A percentile compares a stretch with the other conserved stretches of the same genome.
These are phyloP conservation scores for Gynandropsis gynandra DNA, from an alignment of 345 rosid genomes.

Conservation along the genomic window DNA sequence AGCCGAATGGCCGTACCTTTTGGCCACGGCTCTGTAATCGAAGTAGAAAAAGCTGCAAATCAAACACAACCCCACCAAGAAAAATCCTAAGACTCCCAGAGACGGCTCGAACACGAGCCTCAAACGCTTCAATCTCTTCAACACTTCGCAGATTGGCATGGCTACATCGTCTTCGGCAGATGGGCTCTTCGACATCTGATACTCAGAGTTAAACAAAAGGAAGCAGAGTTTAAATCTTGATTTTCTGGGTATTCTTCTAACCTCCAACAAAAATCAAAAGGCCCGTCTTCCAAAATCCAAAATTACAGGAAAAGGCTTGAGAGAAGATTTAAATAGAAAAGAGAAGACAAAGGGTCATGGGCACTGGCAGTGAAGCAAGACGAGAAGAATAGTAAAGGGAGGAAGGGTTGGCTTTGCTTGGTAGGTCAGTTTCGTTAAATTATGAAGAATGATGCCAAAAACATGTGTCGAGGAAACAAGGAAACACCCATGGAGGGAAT, in stretches of 20 bases:
- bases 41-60: slow-evolving; percentile 63
- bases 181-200: slow-evolving; percentile 40
- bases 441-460: slow-evolving; percentile 31
- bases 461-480: slow-evolving; percentile 34
- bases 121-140: slow-evolving; percentile 56
- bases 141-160: slow-evolving; percentile 33
- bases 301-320: not conserved
- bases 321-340: not conserved
- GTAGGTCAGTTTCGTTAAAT: slow-evolving; percentile 27
- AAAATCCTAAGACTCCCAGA: slow-evolving; percentile 55
- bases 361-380: slow-evolving; percentile 18
- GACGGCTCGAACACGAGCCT: slow-evolving; percentile 60
- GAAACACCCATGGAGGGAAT: slow-evolving; percentile 19
- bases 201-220: not conserved
- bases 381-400: slow-evolving; percentile 18
- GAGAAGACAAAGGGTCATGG: not conserved
- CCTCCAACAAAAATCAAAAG: not conserved
- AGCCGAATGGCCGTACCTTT: slow-evolving; percentile 43
- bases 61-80: slow-evolving; percentile 45
- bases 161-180: slow-evolving; percentile 30
- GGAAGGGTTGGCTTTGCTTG: slow-evolving; percentile 25
- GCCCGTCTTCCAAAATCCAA: slow-evolving; percentile 2
- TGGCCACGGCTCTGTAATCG: slow-evolving; percentile 46
- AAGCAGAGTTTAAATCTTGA: slow-evolving; percentile 10
- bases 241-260: slow-evolving; percentile 15